Evolutionary conservation across 2,329 filamentous ascomycete genomes (phyloP).

Genomic region (Ophiostoma piceae): DNA sequence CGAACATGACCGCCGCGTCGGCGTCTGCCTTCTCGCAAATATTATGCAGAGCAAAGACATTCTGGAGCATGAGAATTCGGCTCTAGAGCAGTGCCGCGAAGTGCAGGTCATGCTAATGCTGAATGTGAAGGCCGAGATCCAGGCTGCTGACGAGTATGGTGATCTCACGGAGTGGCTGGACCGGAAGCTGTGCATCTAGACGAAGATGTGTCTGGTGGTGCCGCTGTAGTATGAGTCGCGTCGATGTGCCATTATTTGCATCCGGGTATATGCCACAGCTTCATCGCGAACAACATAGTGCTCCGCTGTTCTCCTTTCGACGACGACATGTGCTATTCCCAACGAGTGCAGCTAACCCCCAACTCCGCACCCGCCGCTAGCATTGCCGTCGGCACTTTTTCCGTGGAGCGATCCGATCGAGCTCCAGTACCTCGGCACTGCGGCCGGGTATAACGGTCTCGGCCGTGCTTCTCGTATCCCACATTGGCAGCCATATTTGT

Average conservation of each 20-base stretch:
- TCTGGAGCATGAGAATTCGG: slow-evolving; percentile 31
- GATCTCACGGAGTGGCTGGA: slow-evolving; percentile 49
- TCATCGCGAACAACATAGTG: not conserved
- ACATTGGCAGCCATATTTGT: not conserved
- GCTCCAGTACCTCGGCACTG: not conserved
- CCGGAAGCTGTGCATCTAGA: slow-evolving; percentile 33
- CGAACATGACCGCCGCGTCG: slow-evolving; percentile 53
- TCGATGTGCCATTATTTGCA: not conserved
- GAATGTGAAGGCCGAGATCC: slow-evolving; percentile 71
- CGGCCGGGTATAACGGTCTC: not conserved
- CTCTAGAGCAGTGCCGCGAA: slow-evolving; percentile 46
- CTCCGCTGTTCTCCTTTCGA: no score
- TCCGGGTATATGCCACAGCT: not conserved
- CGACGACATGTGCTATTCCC: not conserved
- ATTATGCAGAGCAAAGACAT: slow-evolving; percentile 29
- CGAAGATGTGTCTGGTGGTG: not conserved
- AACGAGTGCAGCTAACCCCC: not conserved
- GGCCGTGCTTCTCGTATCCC: not conserved
- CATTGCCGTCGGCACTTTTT: not conserved
- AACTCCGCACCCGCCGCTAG: not conserved
- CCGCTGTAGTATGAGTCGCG: not conserved
- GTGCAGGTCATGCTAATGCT: slow-evolving; percentile 69
- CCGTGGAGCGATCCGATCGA: not conserved
- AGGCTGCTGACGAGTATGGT: slow-evolving; percentile 57
- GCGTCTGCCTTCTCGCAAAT: slow-evolving; percentile 47